Evolutionary conservation across 208 protist species (phyloP).

Genomic region (Trypanosoma mega): DNA sequence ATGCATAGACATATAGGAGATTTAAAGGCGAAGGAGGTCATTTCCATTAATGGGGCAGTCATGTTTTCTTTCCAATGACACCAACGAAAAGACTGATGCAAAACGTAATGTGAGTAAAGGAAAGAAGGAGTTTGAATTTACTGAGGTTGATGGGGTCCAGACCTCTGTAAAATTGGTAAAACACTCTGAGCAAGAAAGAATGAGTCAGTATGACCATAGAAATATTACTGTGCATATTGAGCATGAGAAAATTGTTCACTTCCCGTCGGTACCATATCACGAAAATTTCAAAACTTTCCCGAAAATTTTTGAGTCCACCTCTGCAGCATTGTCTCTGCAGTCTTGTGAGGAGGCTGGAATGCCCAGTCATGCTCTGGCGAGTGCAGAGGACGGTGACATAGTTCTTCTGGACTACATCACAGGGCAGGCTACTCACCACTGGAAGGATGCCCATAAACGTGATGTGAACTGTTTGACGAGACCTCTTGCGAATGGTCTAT

Average conservation of each 20-base stretch:
- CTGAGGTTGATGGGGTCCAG: too few relatives aligned
- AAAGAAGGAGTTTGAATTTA: background rate
- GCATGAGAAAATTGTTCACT: background rate
- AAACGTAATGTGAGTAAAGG: background rate
- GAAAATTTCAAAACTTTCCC: constrained; percentile 55
- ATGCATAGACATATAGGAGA: too few relatives aligned
- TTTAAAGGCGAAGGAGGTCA: too few relatives aligned
- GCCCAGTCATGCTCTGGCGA: constrained; percentile 48
- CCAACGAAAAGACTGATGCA: background rate
- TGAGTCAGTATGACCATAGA: background rate
- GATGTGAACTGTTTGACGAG: constrained; percentile 66
- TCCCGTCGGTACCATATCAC: constrained; percentile 21
- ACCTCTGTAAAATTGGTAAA: background rate
- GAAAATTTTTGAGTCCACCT: constrained; percentile 32
- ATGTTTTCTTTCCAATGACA: constrained; percentile 8
- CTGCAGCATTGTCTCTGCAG: constrained; percentile 44
- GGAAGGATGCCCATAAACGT: constrained; percentile 46
- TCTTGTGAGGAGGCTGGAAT: constrained; percentile 50
- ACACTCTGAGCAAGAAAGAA: background rate
- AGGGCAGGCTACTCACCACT: constrained; percentile 53
- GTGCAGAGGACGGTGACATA: constrained; percentile 57
- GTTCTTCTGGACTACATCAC: constrained; percentile 66
- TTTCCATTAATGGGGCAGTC: constrained; percentile 22
- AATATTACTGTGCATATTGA: background rate
- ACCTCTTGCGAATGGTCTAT: constrained; percentile 37